phyloP scores from a whole-genome alignment of 179 eudicot genomes.

The Spinacia oleracea region DNA sequence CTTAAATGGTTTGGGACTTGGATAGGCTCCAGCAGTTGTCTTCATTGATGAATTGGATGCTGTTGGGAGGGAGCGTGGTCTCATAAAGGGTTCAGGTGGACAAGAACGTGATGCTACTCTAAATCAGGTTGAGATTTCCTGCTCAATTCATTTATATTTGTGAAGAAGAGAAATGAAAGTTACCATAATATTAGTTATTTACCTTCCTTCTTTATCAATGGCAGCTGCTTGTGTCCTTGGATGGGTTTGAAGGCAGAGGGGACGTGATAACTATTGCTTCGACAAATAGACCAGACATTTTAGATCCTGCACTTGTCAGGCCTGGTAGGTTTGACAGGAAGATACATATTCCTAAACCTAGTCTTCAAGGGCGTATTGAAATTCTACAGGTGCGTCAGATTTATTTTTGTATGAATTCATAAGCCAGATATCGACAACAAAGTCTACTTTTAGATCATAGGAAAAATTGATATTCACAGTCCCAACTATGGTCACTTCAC shows the following conservation, averaged over 20 bases:
- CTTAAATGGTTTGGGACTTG: slow-evolving; percentile 26
- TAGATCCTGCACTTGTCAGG: slow-evolving; percentile 92
- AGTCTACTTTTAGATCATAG: background rate
- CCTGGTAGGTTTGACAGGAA: slow-evolving; percentile 94
- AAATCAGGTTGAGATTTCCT: slow-evolving; percentile 62
- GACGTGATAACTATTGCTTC: slow-evolving; percentile 94
- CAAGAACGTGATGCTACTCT: slow-evolving; percentile 98
- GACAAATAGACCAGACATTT: slow-evolving; percentile 90
- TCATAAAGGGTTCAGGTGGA: slow-evolving; percentile 92
- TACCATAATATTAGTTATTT: slow-evolving; percentile 8
- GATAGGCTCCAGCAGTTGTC: slow-evolving; percentile 92
- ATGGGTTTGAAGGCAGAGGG: slow-evolving; percentile 97
- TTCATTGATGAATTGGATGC: slow-evolving; percentile 98
- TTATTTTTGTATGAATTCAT: background rate
- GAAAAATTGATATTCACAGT: too few species aligned
- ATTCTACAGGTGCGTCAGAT: slow-evolving; percentile 57
- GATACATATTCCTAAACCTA: slow-evolving; percentile 83
- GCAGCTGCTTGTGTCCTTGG: slow-evolving; percentile 91
- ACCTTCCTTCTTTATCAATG: slow-evolving; percentile 12
- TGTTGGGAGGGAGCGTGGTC: slow-evolving; percentile 97
- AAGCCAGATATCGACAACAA: slow-evolving; percentile 3
- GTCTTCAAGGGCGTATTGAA: slow-evolving; percentile 76
- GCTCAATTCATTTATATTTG: slow-evolving; percentile 4
- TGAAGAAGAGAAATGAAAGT: slow-evolving; percentile 1
- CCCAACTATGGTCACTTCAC: too few species aligned